A percentile compares a stretch with the other conserved stretches of the same genome.
These are phyloP conservation scores for Epithele typhae DNA, from an alignment of 768 basidiomycete genomes.

Conservation along the genomic window DNA sequence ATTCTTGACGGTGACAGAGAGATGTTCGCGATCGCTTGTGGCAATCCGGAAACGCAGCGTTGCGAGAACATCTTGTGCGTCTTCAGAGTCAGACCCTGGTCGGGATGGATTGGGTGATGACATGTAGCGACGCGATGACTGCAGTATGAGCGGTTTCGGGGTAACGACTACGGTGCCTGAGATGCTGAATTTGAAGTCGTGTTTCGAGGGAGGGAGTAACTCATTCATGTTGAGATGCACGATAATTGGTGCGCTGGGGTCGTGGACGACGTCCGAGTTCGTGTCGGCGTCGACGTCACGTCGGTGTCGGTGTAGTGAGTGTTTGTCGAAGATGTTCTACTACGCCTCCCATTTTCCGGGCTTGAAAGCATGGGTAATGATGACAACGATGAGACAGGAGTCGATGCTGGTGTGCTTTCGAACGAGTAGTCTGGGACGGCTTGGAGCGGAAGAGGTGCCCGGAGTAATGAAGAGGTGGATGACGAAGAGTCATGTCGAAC, in stretches of 20 bases:
- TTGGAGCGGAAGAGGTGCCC: slow-evolving; percentile 66
- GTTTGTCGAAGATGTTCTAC: slow-evolving; percentile 34
- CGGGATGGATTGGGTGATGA: slow-evolving; percentile 14
- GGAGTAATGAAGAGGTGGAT: slow-evolving; percentile 50
- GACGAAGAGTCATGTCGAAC: slow-evolving; percentile 21
- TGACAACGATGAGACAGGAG: slow-evolving; percentile 36
- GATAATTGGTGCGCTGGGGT: slow-evolving; percentile 62
- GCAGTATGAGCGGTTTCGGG: slow-evolving; percentile 25
- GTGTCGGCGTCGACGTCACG: no score
- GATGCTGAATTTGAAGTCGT: slow-evolving; percentile 61
- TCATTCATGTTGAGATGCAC: slow-evolving; percentile 81
- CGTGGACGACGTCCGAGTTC: slow-evolving; percentile 18
- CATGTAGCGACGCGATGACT: slow-evolving; percentile 6
- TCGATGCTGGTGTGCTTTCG: slow-evolving; percentile 56
- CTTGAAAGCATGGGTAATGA: slow-evolving; percentile 34
- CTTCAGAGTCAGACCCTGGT: slow-evolving; percentile 19
- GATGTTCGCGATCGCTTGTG: slow-evolving; percentile 59
- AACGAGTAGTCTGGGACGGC: slow-evolving; percentile 73
- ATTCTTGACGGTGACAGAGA: slow-evolving; percentile 55
- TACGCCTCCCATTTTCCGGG: slow-evolving; percentile 30
- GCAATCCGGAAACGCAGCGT: slow-evolving; percentile 69
- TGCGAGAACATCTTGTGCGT: slow-evolving; percentile 48
- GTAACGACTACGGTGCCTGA: slow-evolving; percentile 61
- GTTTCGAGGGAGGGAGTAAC: slow-evolving; percentile 59
- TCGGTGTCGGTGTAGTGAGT: slow-evolving; percentile 22